Evolutionary conservation across 2,329 filamentous ascomycete species (phyloP), one percentile per base, ranked within the genome.

Genomic region (Acephala macrosclerotiorum): DNA sequence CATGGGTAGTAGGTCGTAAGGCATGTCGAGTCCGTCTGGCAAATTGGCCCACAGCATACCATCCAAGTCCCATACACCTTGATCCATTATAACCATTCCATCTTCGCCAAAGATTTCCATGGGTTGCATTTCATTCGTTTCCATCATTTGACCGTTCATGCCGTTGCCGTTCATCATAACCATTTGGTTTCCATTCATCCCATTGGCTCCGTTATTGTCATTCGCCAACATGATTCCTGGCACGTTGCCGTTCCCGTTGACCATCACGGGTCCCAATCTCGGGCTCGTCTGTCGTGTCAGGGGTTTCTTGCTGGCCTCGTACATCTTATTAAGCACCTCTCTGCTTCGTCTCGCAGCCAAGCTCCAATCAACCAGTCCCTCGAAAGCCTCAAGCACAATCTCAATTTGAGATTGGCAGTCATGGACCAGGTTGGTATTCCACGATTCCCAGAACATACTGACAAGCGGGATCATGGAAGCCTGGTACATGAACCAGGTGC

Each of bases 401-500:
- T 88, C 85, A 59, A 89, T 84, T 75, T 87, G 85, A 70, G 81
- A 81, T 70, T 84, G 83, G 83, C 85, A 88, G 12, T 74, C 73
- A 1, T 68, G 55, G 35, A 78, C 74, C n/a, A 69, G 68, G 1
- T 78, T 60, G 18, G 66, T 63, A 22, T 76, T 74, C 71, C 71
- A 73, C 6, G 64, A 82, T 75, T 93, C 89, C 82, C 87, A 90
- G 76, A 93, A 93, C 14, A 94, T 82, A 25, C 87, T 90, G 12
- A 95, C 85, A 1, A 95, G 84, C 0, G 91, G 91, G 9, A 94
- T 88, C 89, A 94, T 92, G 68, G 87, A 88, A 0, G 91, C 91
- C 76, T 94, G 91, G 79, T 93, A 94, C 66, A 92, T 85, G 78
- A 93, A 90, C 91, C 91, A 94, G 2, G 92, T 91, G 0, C 89